Evolutionary conservation across 768 basidiomycete species (phyloP).

Genomic region (Mycena latifolia): DNA sequence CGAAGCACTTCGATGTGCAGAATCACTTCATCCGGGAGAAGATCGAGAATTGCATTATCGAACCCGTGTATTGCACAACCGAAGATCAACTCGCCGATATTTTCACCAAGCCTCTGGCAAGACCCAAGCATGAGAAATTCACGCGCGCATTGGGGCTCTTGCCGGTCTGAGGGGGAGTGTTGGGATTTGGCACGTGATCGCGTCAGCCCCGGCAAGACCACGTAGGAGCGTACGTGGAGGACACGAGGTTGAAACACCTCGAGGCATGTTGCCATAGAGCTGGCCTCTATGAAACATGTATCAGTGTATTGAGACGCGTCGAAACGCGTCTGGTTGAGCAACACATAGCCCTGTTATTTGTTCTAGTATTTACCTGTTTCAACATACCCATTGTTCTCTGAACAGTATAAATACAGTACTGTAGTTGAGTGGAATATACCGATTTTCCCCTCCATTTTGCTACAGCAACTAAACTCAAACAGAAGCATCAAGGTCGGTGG

Average conservation of each 20-base stretch:
- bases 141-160: conserved; percentile 28
- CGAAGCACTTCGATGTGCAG: conserved; percentile 51
- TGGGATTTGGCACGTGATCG: not conserved
- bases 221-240: not conserved
- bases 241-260: not conserved
- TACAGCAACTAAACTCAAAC: no score
- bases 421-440: not conserved
- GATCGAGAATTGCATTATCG: conserved; percentile 38
- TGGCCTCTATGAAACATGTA: not conserved
- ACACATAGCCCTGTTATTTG: not conserved
- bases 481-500: no score
- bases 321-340: no score
- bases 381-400: not conserved
- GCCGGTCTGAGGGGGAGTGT: conserved; percentile 40
- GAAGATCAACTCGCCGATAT: conserved; percentile 50
- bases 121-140: conserved; percentile 28
- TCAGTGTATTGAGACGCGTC: not conserved
- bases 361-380: not conserved
- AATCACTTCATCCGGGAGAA: conserved; percentile 49
- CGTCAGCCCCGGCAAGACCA: not conserved
- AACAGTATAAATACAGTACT: not conserved
- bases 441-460: not conserved
- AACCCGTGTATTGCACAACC: conserved; percentile 42
- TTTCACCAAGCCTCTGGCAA: conserved; percentile 50
- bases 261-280: not conserved